These are phyloP conservation scores for Fusarium buxicola DNA, from an alignment of 2,329 filamentous ascomycete species.

Conservation along the genomic window DNA sequence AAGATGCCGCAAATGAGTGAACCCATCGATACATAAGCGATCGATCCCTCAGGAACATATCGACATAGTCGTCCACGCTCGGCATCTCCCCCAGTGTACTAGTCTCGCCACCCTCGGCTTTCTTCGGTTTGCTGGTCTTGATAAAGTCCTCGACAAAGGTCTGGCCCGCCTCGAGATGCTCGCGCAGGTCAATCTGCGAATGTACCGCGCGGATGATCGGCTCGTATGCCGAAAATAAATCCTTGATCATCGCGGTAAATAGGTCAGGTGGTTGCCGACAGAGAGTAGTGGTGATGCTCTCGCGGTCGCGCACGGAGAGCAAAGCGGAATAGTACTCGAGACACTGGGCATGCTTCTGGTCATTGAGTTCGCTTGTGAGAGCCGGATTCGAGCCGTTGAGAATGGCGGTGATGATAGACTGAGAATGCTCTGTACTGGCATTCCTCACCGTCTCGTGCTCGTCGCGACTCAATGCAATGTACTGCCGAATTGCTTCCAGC, in stretches of 20 bases:
- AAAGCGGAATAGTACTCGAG: slow-evolving; percentile 77
- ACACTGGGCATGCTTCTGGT: slow-evolving; percentile 71
- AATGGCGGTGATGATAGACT: slow-evolving; percentile 76
- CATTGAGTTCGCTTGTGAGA: slow-evolving; percentile 61
- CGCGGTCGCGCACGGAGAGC: slow-evolving; percentile 79
- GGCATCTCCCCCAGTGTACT: slow-evolving; percentile 53
- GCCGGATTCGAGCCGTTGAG: slow-evolving; percentile 64
- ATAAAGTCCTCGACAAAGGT: slow-evolving; percentile 79
- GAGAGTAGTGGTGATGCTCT: slow-evolving; percentile 73
- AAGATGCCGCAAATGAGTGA: slow-evolving; percentile 75
- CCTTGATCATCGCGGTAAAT: slow-evolving; percentile 75
- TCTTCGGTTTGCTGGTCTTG: slow-evolving; percentile 63
- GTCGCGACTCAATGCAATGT: slow-evolving; percentile 63
- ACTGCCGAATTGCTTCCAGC: slow-evolving; percentile 69
- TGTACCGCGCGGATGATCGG: slow-evolving; percentile 80
- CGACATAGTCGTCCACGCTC: slow-evolving; percentile 78
- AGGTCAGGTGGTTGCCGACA: slow-evolving; percentile 78
- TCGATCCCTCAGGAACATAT: slow-evolving; percentile 73
- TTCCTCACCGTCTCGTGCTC: slow-evolving; percentile 70
- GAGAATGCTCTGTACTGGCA: slow-evolving; percentile 61
- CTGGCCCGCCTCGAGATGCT: slow-evolving; percentile 74
- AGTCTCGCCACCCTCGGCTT: slow-evolving; percentile 44
- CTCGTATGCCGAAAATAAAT: slow-evolving; percentile 75
- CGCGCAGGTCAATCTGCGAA: slow-evolving; percentile 76
- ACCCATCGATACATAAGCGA: slow-evolving; percentile 75